phyloP scores from a whole-genome alignment of 1,284 basidiomycete genomes.

The Lignosus rhinocerotis region DNA sequence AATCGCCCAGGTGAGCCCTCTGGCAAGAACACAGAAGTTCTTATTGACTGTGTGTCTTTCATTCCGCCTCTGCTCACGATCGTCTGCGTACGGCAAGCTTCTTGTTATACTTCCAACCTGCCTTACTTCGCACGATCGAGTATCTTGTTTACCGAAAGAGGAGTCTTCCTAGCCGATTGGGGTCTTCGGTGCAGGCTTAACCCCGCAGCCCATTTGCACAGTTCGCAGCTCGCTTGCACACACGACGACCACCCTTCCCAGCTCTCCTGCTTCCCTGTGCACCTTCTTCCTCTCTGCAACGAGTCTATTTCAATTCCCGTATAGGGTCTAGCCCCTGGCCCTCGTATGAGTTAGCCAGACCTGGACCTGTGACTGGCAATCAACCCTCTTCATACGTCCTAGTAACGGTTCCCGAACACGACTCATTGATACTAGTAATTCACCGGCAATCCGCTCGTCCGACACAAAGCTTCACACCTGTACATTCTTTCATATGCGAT shows the following conservation, averaged over 20 bases:
- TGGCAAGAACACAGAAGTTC: slow-evolving; percentile 1
- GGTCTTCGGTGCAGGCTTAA: not conserved
- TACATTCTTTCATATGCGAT: slow-evolving; percentile 10
- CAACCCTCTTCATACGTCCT: not conserved
- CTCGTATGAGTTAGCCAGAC: not conserved
- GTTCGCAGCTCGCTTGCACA: not conserved
- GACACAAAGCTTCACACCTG: not conserved
- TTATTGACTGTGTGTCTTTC: slow-evolving; percentile 5
- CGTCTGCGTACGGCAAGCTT: not conserved
- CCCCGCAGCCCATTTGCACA: not conserved
- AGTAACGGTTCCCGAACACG: not conserved
- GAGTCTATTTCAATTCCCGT: not conserved
- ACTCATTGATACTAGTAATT: not conserved
- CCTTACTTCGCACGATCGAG: slow-evolving; percentile 6
- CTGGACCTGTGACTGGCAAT: not conserved
- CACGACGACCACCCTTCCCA: not conserved
- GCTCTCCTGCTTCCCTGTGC: too few species aligned
- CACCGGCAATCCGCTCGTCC: slow-evolving; percentile 1
- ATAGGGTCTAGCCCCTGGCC: not conserved
- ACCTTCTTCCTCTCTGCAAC: not conserved
- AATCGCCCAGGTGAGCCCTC: not conserved
- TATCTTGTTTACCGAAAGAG: slow-evolving; percentile 4
- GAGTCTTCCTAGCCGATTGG: slow-evolving; percentile 8
- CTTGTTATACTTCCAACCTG: slow-evolving; percentile 2
- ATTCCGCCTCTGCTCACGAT: not conserved